Conservation (phyloP, 2,329 filamentous ascomycete species). For the Coleophoma eucalyptorum region DNA sequence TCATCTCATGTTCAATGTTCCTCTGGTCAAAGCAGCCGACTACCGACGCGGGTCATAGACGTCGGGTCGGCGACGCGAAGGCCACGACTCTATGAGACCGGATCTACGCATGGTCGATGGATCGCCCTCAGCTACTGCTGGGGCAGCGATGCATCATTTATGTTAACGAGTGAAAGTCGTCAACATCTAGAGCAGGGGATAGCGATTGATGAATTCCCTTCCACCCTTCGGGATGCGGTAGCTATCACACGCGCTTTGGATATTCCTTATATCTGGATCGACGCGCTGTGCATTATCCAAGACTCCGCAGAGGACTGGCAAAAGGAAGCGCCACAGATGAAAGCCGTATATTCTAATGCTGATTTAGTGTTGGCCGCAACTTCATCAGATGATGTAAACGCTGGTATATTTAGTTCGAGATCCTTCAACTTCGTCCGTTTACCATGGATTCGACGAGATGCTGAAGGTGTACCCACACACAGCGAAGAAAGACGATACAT, state of each 20-base stretch:
- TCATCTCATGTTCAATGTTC: background rate
- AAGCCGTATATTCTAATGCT: slow-evolving; percentile 6
- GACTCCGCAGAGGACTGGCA: slow-evolving; percentile 7
- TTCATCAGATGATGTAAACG: background rate
- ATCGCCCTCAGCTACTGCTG: slow-evolving; percentile 22
- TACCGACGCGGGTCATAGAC: slow-evolving; percentile 3
- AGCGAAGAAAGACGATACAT: background rate
- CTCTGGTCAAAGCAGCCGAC: background rate
- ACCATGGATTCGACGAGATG: background rate
- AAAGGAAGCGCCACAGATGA: slow-evolving; percentile 10
- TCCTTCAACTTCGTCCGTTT: background rate
- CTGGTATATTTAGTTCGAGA: background rate
- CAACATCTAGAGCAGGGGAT: background rate
- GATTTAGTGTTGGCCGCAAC: slow-evolving; percentile 1
- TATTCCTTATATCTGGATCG: slow-evolving; percentile 9
- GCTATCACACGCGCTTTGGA: slow-evolving; percentile 3
- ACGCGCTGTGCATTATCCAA: slow-evolving; percentile 14
- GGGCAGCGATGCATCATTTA: slow-evolving; percentile 8
- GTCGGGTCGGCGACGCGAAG: background rate
- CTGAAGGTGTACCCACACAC: background rate
- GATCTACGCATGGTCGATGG: slow-evolving; percentile 4
- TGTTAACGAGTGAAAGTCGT: background rate
- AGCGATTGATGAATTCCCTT: background rate
- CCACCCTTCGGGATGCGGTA: slow-evolving; percentile 3
- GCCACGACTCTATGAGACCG: background rate